These are phyloP conservation scores for Fomes fomentarius DNA, from an alignment of 1,284 basidiomycete genomes.

Conservation along the genomic window DNA sequence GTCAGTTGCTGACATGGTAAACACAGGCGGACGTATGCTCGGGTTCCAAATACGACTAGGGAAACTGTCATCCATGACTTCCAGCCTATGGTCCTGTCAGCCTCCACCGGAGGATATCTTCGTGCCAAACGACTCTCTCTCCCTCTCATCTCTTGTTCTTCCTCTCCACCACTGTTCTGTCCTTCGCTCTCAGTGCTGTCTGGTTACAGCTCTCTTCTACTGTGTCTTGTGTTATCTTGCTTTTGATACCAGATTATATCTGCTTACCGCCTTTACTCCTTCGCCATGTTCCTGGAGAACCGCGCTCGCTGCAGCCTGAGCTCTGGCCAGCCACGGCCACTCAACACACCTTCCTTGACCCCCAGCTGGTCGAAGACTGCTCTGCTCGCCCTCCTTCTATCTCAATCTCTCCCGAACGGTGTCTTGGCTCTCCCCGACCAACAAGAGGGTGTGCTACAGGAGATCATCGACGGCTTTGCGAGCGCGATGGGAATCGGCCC, in stretches of 20 bases:
- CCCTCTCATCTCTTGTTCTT: neutral
- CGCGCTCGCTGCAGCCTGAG: neutral
- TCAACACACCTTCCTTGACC: too few relatives aligned
- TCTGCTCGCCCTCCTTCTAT: slow-evolving; percentile 4
- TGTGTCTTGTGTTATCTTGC: neutral
- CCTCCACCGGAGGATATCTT: neutral
- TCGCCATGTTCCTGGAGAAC: neutral
- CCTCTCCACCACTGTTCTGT: neutral
- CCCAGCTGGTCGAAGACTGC: slow-evolving; percentile 3
- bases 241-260: neutral
- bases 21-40: too few relatives aligned
- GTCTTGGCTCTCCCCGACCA: neutral
- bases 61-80: too few relatives aligned
- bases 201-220: slow-evolving; percentile 9
- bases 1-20: too few relatives aligned
- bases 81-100: too few relatives aligned
- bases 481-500: slow-evolving; percentile 12
- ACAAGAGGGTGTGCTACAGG: neutral
- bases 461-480: slow-evolving; percentile 5
- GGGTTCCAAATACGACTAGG: too few relatives aligned
- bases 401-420: neutral
- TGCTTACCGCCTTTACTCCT: neutral
- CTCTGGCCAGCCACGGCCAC: neutral
- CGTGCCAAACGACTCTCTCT: neutral
- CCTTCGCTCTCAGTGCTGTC: slow-evolving; percentile 6